Evolutionary conservation across 306 rosid genomes (phyloP).

Genomic region (Cercis canadensis): DNA sequence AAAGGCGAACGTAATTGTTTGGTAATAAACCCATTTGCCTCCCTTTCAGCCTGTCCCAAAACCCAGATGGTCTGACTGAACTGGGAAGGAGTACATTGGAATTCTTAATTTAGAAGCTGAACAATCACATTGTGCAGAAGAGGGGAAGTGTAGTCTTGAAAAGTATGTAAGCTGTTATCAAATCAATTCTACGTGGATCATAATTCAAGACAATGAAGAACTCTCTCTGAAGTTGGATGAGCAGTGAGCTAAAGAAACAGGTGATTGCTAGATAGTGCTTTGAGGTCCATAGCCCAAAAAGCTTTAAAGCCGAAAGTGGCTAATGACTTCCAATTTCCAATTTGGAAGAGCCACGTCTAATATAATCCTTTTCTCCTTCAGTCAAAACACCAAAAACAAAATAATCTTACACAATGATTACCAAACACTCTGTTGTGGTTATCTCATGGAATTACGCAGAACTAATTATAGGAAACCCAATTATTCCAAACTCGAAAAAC

Average conservation of each 20-base stretch:
- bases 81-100: neutral
- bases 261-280: neutral
- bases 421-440: neutral
- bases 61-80: neutral
- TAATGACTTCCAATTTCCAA: neutral
- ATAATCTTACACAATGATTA: neutral
- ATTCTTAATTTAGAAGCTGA: slow-evolving; percentile 11
- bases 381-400: too few relatives aligned
- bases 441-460: neutral
- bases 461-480: slow-evolving; percentile 2
- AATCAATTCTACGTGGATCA: neutral
- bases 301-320: neutral
- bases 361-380: too few relatives aligned
- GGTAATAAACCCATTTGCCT: neutral
- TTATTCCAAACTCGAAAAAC: neutral
- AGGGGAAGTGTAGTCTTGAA: neutral
- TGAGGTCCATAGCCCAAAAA: slow-evolving; percentile 1
- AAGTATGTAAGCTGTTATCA: neutral
- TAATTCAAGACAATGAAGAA: neutral
- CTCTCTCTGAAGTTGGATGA: neutral
- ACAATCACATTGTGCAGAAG: neutral
- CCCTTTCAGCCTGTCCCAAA: neutral
- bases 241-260: neutral
- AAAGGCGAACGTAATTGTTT: neutral
- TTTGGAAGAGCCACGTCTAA: neutral